Evolutionary conservation across 768 basidiomycete genomes (phyloP).

Genomic region (Phlebiopsis flavidoalba): DNA sequence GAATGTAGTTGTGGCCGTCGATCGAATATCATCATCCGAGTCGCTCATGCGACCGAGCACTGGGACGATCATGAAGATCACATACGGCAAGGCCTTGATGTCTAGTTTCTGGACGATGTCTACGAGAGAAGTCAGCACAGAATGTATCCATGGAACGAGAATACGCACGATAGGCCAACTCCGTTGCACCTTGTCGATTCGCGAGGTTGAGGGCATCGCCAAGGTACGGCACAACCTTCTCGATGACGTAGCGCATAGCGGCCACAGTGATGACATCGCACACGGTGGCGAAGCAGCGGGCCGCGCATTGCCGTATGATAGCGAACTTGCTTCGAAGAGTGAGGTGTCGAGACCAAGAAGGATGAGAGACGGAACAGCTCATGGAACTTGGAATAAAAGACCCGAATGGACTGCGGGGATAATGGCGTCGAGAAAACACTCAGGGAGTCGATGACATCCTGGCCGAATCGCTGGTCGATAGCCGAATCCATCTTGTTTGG

Average conservation of each 20-base stretch:
- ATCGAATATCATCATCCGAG: constrained; percentile 82
- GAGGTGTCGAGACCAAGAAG: no score
- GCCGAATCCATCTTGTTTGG: constrained; percentile 52
- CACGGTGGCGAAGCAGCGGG: constrained; percentile 81
- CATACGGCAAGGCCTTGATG: constrained; percentile 91
- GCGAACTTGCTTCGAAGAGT: constrained; percentile 85
- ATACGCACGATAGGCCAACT: constrained; percentile 82
- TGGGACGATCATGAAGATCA: constrained; percentile 95
- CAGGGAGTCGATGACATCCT: constrained; percentile 89
- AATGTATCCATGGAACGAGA: background rate
- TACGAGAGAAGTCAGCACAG: constrained; percentile 28
- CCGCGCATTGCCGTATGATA: constrained; percentile 84
- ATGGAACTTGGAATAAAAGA: constrained; percentile 63
- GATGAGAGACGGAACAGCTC: constrained; percentile 75
- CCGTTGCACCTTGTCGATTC: constrained; percentile 86
- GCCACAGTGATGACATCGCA: constrained; percentile 82
- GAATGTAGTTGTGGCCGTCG: constrained; percentile 95
- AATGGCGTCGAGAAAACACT: constrained; percentile 84
- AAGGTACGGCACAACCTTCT: constrained; percentile 74
- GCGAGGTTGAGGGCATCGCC: constrained; percentile 69
- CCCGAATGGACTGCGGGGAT: constrained; percentile 59
- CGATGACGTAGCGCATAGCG: constrained; percentile 88
- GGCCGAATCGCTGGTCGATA: constrained; percentile 72
- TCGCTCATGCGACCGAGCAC: constrained; percentile 98
- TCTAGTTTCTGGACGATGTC: constrained; percentile 91